A percentile compares a stretch with the other conserved stretches of the same genome.
phyloP scores from a whole-genome alignment of 1,139 yeast genomes.

The Blastobotrys indianensis region DNA sequence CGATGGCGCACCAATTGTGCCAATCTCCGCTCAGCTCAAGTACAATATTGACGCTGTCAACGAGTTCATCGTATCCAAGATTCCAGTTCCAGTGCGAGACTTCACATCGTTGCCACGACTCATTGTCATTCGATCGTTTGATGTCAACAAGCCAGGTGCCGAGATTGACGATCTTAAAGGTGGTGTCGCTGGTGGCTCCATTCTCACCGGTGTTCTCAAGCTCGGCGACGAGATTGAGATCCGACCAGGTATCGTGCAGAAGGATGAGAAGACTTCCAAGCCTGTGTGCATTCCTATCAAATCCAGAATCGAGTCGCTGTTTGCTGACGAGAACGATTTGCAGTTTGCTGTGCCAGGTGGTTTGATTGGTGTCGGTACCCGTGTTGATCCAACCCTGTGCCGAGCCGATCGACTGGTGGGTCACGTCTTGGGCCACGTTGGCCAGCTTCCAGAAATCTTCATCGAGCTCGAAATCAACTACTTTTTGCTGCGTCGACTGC shows the following conservation, averaged over 20 bases:
- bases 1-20: constrained; percentile 98
- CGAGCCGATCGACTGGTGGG: constrained; percentile 99
- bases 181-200: constrained; percentile 99
- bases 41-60: constrained; percentile 98
- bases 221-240: constrained; percentile 98
- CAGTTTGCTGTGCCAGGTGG: constrained; percentile 99
- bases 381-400: constrained; percentile 97
- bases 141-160: constrained; percentile 98
- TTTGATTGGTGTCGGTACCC: constrained; percentile 98
- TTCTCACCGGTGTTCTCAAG: constrained; percentile 92
- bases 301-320: constrained; percentile 86
- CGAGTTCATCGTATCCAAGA: constrained; percentile 89
- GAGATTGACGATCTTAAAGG: constrained; percentile 97
- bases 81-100: constrained; percentile 96
- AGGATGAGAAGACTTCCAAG: constrained; percentile 73
- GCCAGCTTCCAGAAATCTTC: constrained; percentile 90
- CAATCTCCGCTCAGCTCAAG: constrained; percentile 97
- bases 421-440: constrained; percentile 97
- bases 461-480: constrained; percentile 97
- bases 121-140: constrained; percentile 97
- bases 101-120: constrained; percentile 89
- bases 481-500: constrained; percentile 89
- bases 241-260: constrained; percentile 97
- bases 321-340: constrained; percentile 96
- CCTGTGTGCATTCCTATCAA: constrained; percentile 95